Base-by-base conservation (phyloP, 352 stramenopile species). In the Globisporangium middletonii region DNA sequence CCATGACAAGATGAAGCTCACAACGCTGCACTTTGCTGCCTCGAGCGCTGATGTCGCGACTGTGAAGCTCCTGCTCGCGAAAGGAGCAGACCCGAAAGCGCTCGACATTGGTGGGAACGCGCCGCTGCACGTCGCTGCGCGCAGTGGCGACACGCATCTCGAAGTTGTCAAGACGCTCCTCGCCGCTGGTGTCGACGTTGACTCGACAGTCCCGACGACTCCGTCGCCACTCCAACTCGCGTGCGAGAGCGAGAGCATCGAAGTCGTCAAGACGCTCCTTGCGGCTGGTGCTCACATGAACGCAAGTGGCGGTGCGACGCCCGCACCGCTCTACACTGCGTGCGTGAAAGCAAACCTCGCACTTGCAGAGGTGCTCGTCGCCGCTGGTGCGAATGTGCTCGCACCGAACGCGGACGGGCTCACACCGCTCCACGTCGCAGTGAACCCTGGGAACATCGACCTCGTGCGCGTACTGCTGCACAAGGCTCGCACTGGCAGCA, bases 141-240 rank as follows among this genome's bases (percentile, higher is more conserved):
- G 13, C 4, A n/a, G 28, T 23, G 15, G 47, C n/a, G 41, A 18
- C 6, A 13, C 8, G 12, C 23, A 12, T 13, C 3, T 16, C 23
- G 47, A 52, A 4, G 15, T 52, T 6, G 47, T 38, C 3, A 12
- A 15, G 8, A 16, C 28, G 47, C 47, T 52, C 12, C 23, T 52
- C 23, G 23, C 15, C 4, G 47, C 27, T 37, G 47, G 47, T 19
- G 47, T 9, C 3, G 47, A 52, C 26, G 28, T 52, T 5, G 18
- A 35, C 26, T 8, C 28, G 47, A 13, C 47, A 0, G 28, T 35
- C 13, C n/a, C 23, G 37, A 57, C 63, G 46, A 54, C 57, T 15
- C 58, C 62, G 23, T 67, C 66, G 26, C 61, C 66, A 55, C 56
- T 73, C 19, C 63, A 73, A 52, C 55, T 70, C 27, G 66, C 66